Conservation (phyloP, 2,329 filamentous ascomycete species). For the Graphiopsis chlorocephala region DNA sequence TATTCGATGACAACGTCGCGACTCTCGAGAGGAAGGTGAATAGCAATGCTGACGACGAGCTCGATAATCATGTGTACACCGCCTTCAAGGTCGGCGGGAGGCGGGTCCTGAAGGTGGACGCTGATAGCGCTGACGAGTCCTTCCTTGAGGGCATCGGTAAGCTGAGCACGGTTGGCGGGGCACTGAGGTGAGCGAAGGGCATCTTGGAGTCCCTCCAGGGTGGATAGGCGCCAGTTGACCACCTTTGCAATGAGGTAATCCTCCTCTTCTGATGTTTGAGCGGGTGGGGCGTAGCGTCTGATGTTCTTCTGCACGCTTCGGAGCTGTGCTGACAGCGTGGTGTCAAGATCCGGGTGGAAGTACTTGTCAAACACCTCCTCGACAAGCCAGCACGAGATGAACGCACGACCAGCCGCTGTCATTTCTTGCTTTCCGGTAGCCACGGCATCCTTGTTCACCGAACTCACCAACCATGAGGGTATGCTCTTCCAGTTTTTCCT, state of each 20-base stretch:
- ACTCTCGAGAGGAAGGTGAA: conserved; percentile 85
- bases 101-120: conserved; percentile 71
- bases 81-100: conserved; percentile 78
- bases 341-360: conserved; percentile 87
- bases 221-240: conserved; percentile 89
- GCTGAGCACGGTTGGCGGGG: conserved; percentile 62
- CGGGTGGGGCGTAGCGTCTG: conserved; percentile 68
- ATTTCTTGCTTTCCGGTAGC: conserved; percentile 93
- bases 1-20: conserved; percentile 87
- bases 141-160: conserved; percentile 58
- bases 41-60: conserved; percentile 78
- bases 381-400: conserved; percentile 85
- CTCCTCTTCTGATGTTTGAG: conserved; percentile 79
- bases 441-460: conserved; percentile 81
- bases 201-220: conserved; percentile 81
- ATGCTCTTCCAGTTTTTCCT: conserved; percentile 88
- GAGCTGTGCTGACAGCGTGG: conserved; percentile 69
- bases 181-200: conserved; percentile 64
- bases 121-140: conserved; percentile 69
- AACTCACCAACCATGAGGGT: conserved; percentile 74
- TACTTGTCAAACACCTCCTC: conserved; percentile 88
- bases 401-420: conserved; percentile 87
- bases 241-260: conserved; percentile 85
- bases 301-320: conserved; percentile 89
- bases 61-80: conserved; percentile 91